Evolutionary conservation across 352 stramenopile genomes (phyloP).

Genomic region (Hyaloperonospora brassicae): DNA sequence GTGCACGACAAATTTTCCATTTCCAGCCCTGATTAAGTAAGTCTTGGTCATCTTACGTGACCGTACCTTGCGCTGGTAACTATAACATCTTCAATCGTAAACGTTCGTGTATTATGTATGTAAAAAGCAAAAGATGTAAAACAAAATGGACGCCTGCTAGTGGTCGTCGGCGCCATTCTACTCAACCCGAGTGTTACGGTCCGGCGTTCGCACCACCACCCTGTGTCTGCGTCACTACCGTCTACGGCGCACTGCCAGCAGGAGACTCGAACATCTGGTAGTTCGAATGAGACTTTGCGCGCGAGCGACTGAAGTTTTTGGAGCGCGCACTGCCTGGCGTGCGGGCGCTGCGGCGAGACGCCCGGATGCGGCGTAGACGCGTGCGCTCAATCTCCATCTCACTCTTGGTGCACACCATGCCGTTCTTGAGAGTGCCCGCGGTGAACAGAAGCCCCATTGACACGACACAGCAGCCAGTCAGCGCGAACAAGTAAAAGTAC

Average conservation of each 20-base stretch:
- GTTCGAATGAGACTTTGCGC: conserved; percentile 58
- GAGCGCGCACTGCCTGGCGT: conserved; percentile 51
- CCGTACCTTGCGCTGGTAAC: no score
- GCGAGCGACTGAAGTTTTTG: conserved; percentile 57
- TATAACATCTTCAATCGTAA: neutral
- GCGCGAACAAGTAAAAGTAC: conserved; percentile 52
- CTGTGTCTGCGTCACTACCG: neutral
- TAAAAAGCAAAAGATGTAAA: no score
- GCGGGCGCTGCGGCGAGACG: conserved; percentile 42
- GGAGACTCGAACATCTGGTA: conserved; percentile 65
- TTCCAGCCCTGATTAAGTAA: no score
- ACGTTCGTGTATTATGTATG: conserved; percentile 13
- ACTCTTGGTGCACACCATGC: conserved; percentile 60
- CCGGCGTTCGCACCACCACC: conserved; percentile 9
- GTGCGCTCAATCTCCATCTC: conserved; percentile 49
- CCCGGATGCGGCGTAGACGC: conserved; percentile 39
- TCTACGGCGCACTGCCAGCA: conserved; percentile 39
- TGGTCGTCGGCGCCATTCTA: conserved; percentile 6
- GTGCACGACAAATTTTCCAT: no score
- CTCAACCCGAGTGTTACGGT: conserved; percentile 19
- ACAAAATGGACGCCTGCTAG: neutral
- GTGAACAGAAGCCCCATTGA: conserved; percentile 40
- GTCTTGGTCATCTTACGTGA: no score
- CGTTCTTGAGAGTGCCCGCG: conserved; percentile 49
- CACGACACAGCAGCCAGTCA: conserved; percentile 40